Percentiles rank a stretch among this genome's conserved stretches.
These are phyloP conservation scores for Oryza brachyantha DNA, from an alignment of 176 grass and related monocot genomes.

Conservation along the genomic window DNA sequence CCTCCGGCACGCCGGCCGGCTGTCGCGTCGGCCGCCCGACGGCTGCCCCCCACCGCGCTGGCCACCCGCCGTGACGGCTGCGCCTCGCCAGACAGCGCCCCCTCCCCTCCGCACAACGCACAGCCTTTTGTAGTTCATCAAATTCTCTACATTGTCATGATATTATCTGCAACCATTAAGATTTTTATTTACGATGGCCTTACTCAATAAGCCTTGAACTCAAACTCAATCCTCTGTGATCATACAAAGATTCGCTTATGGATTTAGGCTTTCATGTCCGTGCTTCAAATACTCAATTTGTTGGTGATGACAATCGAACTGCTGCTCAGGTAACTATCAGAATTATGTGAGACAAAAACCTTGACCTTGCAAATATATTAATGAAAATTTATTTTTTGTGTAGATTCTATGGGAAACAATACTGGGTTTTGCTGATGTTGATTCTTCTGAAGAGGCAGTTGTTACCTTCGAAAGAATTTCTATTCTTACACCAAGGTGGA, in stretches of 20 bases:
- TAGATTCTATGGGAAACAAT: conserved; percentile 79
- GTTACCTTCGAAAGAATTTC: conserved; percentile 93
- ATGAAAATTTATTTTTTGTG: conserved; percentile 23
- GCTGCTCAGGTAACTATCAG: conserved; percentile 66
- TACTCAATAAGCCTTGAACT: conserved; percentile 5
- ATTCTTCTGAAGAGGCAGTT: conserved; percentile 79
- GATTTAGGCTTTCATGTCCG: conserved; percentile 93
- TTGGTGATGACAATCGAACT: conserved; percentile 71
- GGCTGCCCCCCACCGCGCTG: no score
- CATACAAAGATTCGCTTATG: conserved; percentile 88
- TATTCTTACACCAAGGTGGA: conserved; percentile 94
- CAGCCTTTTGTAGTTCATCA: conserved; percentile 24
- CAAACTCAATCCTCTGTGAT: conserved; percentile 15
- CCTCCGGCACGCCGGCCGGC: no score
- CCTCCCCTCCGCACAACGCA: no score
- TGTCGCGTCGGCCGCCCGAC: no score
- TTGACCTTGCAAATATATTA: conserved; percentile 10
- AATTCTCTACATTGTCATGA: conserved; percentile 8
- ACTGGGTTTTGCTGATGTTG: conserved; percentile 59
- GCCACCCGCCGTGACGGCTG: no score
- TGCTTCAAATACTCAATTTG: conserved; percentile 78
- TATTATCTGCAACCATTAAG: not conserved
- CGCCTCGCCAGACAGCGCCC: no score
- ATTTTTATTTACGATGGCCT: conserved; percentile 2
- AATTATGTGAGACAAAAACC: conserved; percentile 3